Evolutionary conservation across 2,329 filamentous ascomycete genomes (phyloP).

Genomic region (Sclerotinia trifoliorum): DNA sequence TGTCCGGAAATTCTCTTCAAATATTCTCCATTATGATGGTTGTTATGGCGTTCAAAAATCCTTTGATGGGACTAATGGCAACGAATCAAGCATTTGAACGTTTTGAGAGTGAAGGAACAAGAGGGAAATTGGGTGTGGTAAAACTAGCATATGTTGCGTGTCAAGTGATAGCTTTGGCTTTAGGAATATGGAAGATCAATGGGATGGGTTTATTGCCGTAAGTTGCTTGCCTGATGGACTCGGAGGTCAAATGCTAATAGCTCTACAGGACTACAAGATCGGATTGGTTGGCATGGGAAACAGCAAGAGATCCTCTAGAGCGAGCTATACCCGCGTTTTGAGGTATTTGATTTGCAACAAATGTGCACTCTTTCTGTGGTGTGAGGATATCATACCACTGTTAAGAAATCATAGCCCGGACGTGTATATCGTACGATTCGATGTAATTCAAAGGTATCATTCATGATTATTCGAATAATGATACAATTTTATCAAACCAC

Average conservation of each 20-base stretch:
- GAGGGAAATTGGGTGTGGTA: slow-evolving; percentile 70
- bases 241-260: slow-evolving; percentile 36
- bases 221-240: slow-evolving; percentile 42
- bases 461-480: not conserved
- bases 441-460: not conserved
- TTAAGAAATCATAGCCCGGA: not conserved
- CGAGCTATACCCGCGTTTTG: slow-evolving; percentile 40
- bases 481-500: not conserved
- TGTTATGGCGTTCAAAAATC: slow-evolving; percentile 97
- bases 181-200: slow-evolving; percentile 97
- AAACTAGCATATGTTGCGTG: slow-evolving; percentile 86
- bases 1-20: slow-evolving; percentile 96
- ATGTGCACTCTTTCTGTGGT: not conserved
- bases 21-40: slow-evolving; percentile 99
- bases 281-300: slow-evolving; percentile 96
- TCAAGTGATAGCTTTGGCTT: slow-evolving; percentile 76
- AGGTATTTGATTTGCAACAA: slow-evolving; percentile 17
- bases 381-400: slow-evolving; percentile 12
- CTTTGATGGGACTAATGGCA: slow-evolving; percentile 76
- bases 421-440: not conserved
- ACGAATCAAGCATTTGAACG: slow-evolving; percentile 88
- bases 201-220: slow-evolving; percentile 92
- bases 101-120: slow-evolving; percentile 81
- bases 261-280: slow-evolving; percentile 77
- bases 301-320: slow-evolving; percentile 39